Evolutionary conservation across 768 basidiomycete species (phyloP).

Genomic region (Suillus alpinus): DNA sequence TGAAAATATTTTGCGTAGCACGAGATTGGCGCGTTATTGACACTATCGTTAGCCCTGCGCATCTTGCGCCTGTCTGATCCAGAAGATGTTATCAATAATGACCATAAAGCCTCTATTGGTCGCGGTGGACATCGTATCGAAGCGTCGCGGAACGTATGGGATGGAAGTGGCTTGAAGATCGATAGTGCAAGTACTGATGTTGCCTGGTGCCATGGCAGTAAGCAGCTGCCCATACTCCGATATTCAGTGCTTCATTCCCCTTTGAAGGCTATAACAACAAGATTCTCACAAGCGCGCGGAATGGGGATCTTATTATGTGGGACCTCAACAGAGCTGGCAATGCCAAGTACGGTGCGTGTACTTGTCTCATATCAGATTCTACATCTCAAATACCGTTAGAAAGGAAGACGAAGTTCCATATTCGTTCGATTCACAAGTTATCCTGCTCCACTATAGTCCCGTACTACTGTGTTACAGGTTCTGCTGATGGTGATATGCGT

Average conservation of each 20-base stretch:
- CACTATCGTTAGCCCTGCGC: constrained; percentile 48
- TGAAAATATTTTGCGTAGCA: constrained; percentile 10
- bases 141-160: constrained; percentile 74
- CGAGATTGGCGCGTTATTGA: background rate
- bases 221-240: constrained; percentile 15
- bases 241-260: constrained; percentile 3
- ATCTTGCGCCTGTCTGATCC: constrained; percentile 57
- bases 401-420: constrained; percentile 63
- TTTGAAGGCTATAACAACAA: constrained; percentile 65
- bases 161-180: constrained; percentile 71
- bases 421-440: constrained; percentile 68
- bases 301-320: constrained; percentile 84
- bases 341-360: constrained; percentile 64
- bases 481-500: constrained; percentile 76
- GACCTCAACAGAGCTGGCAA: constrained; percentile 65
- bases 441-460: constrained; percentile 66
- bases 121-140: constrained; percentile 68
- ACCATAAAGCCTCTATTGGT: constrained; percentile 53
- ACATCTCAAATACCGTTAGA: constrained; percentile 41
- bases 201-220: constrained; percentile 73
- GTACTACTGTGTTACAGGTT: constrained; percentile 75
- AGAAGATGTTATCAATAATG: constrained; percentile 34
- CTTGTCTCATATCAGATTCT: background rate
- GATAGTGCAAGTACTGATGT: constrained; percentile 79
- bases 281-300: constrained; percentile 75